Conservation (phyloP, 2,329 filamentous ascomycete species). For the Alternaria dauci region DNA sequence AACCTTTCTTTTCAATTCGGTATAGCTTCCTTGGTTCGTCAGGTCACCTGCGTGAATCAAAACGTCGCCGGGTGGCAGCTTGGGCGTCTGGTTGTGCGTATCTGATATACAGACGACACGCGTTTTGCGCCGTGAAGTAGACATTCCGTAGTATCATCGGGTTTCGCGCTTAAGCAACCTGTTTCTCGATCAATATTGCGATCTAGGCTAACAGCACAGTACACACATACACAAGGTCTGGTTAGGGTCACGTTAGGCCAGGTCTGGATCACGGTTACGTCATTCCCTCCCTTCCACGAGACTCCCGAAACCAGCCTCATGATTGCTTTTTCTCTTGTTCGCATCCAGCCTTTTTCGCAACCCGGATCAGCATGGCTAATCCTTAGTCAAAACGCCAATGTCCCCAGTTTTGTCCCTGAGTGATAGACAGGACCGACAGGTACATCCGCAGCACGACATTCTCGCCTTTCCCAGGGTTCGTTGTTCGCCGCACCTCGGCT, state of each 20-base stretch:
- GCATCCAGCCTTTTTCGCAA: not conserved
- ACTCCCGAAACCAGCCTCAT: not conserved
- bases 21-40: slow-evolving; percentile 72
- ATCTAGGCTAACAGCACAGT: not conserved
- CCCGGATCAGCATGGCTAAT: not conserved
- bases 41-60: slow-evolving; percentile 80
- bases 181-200: not conserved
- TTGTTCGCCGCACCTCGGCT: not conserved
- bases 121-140: slow-evolving; percentile 50
- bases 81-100: slow-evolving; percentile 72
- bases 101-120: slow-evolving; percentile 80
- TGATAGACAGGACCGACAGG: not conserved
- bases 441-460: not conserved
- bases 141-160: not conserved
- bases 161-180: not conserved
- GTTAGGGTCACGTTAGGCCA: not conserved
- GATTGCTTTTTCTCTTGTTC: not conserved
- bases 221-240: not conserved
- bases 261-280: not conserved
- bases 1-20: slow-evolving; percentile 67
- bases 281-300: not conserved
- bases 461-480: not conserved
- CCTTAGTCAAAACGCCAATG: not conserved
- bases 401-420: not conserved
- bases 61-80: slow-evolving; percentile 75